phyloP scores from a whole-genome alignment of 805 yeast species.

The Spathaspora girioi region DNA sequence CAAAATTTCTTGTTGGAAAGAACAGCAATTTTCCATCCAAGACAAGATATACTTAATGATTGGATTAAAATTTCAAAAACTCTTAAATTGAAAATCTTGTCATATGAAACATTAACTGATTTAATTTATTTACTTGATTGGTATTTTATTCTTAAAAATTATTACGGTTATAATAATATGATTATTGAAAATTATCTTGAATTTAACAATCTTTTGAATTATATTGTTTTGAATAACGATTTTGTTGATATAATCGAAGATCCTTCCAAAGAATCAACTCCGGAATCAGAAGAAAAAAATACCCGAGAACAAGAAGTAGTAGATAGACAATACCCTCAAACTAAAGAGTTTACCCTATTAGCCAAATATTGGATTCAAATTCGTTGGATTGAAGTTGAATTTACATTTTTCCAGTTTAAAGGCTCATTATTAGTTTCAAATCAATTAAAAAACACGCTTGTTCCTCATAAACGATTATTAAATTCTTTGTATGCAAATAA shows the following conservation, averaged over 20 bases:
- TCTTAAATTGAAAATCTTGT: constrained; percentile 13
- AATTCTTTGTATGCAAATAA: constrained; percentile 13
- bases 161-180: constrained; percentile 14
- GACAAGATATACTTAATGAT: constrained; percentile 12
- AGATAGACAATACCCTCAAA: constrained; percentile 1
- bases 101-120: constrained; percentile 20
- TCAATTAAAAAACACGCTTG: constrained; percentile 20
- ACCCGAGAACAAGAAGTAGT: not conserved
- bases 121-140: constrained; percentile 21
- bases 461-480: constrained; percentile 19
- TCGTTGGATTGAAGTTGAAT: constrained; percentile 23
- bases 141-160: constrained; percentile 21
- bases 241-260: constrained; percentile 16
- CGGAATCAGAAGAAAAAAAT: not conserved
- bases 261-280: constrained; percentile 8
- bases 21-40: constrained; percentile 8
- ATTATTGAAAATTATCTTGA: constrained; percentile 24
- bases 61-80: constrained; percentile 15
- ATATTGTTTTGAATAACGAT: constrained; percentile 15
- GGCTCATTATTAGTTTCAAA: constrained; percentile 22
- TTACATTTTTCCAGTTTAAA: constrained; percentile 24
- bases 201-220: constrained; percentile 20
- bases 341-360: constrained; percentile 13
- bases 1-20: constrained; percentile 4
- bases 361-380: constrained; percentile 24